Base-by-base conservation (phyloP, 352 stramenopile genomes). In the Phytophthora pinifolia region DNA sequence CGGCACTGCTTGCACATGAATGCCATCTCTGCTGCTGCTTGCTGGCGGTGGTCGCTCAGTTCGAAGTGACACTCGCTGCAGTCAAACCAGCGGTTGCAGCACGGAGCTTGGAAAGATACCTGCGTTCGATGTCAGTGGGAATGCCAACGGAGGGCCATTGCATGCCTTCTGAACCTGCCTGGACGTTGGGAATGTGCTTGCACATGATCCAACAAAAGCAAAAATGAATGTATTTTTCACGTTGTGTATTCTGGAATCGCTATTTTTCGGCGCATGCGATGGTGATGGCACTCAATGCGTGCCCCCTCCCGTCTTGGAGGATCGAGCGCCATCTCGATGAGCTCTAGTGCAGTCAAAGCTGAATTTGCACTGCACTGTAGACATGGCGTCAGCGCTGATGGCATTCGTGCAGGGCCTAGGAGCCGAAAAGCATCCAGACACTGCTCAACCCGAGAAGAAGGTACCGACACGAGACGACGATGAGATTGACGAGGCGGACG, bases 11-110 rank as follows among this genome's bases (percentile, higher is more conserved):
- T 88, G 58, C 82, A 92, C 15, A 84, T 36, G 22, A 92, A 79
- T 22, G 74, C 72, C 46, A 90, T 72, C 66, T 88, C 72, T 0
- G 45, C 43, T 10, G 74, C 67, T 9, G 50, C 18, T n/a, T 51
- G 43, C 18, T 88, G 61, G 18, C 69, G 50, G 47, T 92, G 74
- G 46, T 87, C 70, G 39, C 72, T 83, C 9, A 76, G 59, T 56
- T 89, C 78, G 36, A 83, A 84, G 50, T 92, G 79, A 42, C 83
- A 88, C 54, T 87, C 76, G 48, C 65, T 84, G 65, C 79, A 92
- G 57, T 90, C 79, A 52, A 89, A 92, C 82, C 78, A 92, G 37
- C 76, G 79, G 13, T 66, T 72, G 63, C 79, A 92, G 62, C 82
- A 89, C 39, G 79, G 74, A 25, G 79, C 72, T 34, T 61, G 78